These are phyloP conservation scores for Tuber umbilicatum DNA, from an alignment of 495 filamentous ascomycete species.

Conservation along the genomic window DNA sequence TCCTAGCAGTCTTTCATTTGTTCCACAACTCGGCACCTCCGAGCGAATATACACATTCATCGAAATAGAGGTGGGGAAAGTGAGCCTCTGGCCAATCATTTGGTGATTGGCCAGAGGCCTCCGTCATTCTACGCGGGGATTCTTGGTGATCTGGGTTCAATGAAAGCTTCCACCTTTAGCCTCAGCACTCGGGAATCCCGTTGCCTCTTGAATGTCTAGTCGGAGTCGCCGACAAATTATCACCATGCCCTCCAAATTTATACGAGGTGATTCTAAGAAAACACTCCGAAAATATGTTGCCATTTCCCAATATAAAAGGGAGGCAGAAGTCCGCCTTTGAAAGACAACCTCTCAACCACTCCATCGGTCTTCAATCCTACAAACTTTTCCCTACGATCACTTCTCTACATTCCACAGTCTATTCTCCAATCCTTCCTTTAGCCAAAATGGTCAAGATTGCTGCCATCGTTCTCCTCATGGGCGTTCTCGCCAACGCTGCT, in stretches of 20 bases:
- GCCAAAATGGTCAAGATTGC: conserved; percentile 1
- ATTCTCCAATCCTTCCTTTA: not conserved
- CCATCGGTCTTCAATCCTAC: not conserved
- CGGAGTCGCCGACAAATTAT: not conserved
- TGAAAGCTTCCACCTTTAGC: not conserved
- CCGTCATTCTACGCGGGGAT: no score
- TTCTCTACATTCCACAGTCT: no score
- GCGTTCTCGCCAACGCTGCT: conserved; percentile 11
- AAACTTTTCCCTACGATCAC: not conserved
- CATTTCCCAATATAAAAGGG: not conserved
- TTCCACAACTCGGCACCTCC: not conserved
- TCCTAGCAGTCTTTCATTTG: not conserved
- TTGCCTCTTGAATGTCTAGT: not conserved
- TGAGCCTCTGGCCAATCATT: no score
- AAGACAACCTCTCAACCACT: not conserved
- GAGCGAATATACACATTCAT: not conserved
- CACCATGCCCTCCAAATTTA: not conserved
- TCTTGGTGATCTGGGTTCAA: not conserved
- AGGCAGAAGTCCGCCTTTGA: not conserved
- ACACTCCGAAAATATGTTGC: not conserved
- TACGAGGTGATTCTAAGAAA: not conserved
- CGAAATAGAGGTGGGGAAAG: not conserved
- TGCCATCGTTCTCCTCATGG: conserved; percentile 11
- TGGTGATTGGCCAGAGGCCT: not conserved
- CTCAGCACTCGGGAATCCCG: not conserved